Evolutionary conservation across 1,284 basidiomycete genomes (phyloP).

Genomic region (Rhodotorula sp.): DNA sequence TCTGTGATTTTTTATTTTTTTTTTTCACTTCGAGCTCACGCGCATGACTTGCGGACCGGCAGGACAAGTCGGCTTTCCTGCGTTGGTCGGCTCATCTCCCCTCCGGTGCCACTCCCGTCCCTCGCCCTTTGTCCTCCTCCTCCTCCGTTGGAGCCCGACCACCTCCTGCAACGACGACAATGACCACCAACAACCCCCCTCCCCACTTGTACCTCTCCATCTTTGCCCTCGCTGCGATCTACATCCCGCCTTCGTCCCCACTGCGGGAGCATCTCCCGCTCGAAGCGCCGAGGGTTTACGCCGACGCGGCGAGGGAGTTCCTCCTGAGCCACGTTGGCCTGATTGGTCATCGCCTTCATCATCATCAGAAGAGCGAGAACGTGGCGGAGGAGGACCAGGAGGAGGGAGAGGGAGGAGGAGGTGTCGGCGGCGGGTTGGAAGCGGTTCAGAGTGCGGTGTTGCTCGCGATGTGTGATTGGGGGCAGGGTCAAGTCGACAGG

Average conservation of each 20-base stretch:
- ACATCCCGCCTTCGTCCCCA: slow-evolving; percentile 68
- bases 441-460: slow-evolving; percentile 25
- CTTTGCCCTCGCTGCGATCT: slow-evolving; percentile 66
- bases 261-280: slow-evolving; percentile 47
- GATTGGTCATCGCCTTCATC: too few relatives aligned
- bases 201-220: slow-evolving; percentile 59
- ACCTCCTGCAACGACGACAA: slow-evolving; percentile 44
- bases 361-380: too few relatives aligned
- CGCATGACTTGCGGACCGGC: slow-evolving; percentile 35
- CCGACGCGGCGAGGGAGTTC: slow-evolving; percentile 18
- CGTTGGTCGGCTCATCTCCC: slow-evolving; percentile 32
- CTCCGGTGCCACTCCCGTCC: slow-evolving; percentile 4
- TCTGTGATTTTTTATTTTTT: not conserved
- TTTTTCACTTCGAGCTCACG: slow-evolving; percentile 35
- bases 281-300: slow-evolving; percentile 54
- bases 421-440: slow-evolving; percentile 1
- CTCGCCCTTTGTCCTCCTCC: not conserved
- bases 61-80: slow-evolving; percentile 23
- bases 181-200: slow-evolving; percentile 51
- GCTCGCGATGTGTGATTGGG: slow-evolving; percentile 28
- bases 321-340: slow-evolving; percentile 12
- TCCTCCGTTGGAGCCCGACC: not conserved
- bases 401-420: too few relatives aligned
- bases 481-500: slow-evolving; percentile 17
- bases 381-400: too few relatives aligned